These are phyloP conservation scores for Neocucurbitaria cava DNA, from an alignment of 2,329 filamentous ascomycete species.

Conservation along the genomic window DNA sequence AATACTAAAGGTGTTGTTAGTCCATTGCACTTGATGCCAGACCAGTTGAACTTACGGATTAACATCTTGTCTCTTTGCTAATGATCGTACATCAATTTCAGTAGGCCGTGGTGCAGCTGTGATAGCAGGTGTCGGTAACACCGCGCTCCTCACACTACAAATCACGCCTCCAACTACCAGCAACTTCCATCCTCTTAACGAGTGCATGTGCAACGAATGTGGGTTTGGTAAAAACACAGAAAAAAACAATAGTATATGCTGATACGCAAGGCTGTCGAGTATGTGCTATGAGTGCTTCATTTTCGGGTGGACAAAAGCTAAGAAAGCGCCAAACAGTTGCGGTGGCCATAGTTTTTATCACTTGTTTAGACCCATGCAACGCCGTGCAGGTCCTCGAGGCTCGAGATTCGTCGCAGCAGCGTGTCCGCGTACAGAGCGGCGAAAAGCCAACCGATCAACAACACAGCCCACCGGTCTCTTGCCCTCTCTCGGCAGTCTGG, in stretches of 20 bases:
- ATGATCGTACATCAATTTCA: constrained; percentile 12
- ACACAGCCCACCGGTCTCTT: constrained; percentile 26
- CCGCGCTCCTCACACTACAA: constrained; percentile 17
- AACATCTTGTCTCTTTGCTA: constrained; percentile 30
- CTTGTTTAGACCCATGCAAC: constrained; percentile 23
- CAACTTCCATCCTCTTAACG: constrained; percentile 28
- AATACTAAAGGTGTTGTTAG: constrained; percentile 29
- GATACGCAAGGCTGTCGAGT: constrained; percentile 6
- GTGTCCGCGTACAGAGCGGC: constrained; percentile 24
- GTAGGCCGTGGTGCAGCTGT: constrained; percentile 35
- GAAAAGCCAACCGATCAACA: constrained; percentile 29
- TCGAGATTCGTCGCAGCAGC: constrained; percentile 18
- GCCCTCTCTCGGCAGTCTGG: constrained; percentile 16
- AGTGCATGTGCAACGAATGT: constrained; percentile 36
- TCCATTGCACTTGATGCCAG: background rate
- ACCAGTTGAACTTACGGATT: constrained; percentile 37
- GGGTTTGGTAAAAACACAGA: constrained; percentile 8
- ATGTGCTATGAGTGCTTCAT: constrained; percentile 25
- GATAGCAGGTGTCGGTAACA: constrained; percentile 27
- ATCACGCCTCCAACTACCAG: constrained; percentile 15
- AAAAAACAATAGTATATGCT: constrained; percentile 7
- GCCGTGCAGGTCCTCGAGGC: constrained; percentile 5
- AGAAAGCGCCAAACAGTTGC: constrained; percentile 1
- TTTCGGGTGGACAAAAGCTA: constrained; percentile 6
- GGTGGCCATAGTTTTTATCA: constrained; percentile 22